Percentiles rank a stretch among this genome's conserved stretches.
These are phyloP conservation scores for Amanita muscaria DNA, from an alignment of 768 basidiomycete genomes.

Conservation along the genomic window DNA sequence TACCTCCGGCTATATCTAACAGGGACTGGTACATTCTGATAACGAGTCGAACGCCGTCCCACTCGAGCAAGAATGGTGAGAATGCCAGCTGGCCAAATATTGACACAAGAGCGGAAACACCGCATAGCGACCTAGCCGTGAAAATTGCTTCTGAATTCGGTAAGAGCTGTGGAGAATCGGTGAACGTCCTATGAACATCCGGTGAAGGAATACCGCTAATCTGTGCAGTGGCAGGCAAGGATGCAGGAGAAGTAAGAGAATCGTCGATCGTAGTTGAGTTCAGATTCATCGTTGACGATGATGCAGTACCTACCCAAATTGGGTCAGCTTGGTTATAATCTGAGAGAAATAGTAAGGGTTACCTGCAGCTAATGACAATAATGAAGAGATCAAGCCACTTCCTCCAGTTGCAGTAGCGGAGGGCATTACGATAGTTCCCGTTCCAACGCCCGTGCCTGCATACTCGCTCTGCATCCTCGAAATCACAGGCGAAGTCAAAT, in stretches of 20 bases:
- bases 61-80: conserved; percentile 46
- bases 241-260: neutral
- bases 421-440: neutral
- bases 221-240: neutral
- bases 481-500: conserved; percentile 40
- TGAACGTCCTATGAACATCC: neutral
- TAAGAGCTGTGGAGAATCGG: neutral
- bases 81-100: conserved; percentile 67
- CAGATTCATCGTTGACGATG: no score
- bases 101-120: conserved; percentile 53
- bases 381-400: conserved; percentile 5
- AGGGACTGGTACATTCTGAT: conserved; percentile 43
- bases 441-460: conserved; percentile 2
- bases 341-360: neutral
- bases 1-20: conserved; percentile 28
- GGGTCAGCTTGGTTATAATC: neutral
- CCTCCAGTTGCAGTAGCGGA: neutral
- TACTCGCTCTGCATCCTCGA: conserved; percentile 55
- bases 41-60: conserved; percentile 42
- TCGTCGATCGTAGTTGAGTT: neutral
- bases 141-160: neutral
- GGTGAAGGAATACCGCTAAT: neutral
- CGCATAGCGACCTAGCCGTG: conserved; percentile 40
- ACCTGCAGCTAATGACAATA: conserved; percentile 4
- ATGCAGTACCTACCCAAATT: neutral